phyloP scores from a whole-genome alignment of 108 stramenopile genomes.

The Skeletonema costatum region DNA sequence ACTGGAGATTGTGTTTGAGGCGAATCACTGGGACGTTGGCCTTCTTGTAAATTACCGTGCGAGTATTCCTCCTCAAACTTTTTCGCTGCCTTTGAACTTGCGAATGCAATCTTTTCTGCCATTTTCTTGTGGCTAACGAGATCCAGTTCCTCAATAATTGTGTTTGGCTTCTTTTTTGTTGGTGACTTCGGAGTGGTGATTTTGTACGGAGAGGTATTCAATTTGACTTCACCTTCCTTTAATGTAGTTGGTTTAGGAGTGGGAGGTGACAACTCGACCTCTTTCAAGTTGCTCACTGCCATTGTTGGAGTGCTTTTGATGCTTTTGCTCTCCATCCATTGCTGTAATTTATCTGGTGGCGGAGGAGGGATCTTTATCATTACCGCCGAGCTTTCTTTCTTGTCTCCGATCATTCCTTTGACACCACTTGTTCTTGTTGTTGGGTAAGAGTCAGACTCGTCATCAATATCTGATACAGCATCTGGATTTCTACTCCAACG shows the following conservation, averaged over 20 bases:
- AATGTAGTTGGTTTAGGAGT: neutral
- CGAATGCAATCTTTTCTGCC: slow-evolving; percentile 73
- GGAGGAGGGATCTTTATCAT: slow-evolving; percentile 59
- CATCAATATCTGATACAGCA: slow-evolving; percentile 35
- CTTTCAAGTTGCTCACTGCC: neutral
- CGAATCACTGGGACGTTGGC: slow-evolving; percentile 4
- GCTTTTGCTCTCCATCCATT: slow-evolving; percentile 58
- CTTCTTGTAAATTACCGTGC: slow-evolving; percentile 7
- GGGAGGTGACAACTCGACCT: neutral
- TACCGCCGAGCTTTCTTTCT: neutral
- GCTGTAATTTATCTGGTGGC: slow-evolving; percentile 62
- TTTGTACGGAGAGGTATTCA: slow-evolving; percentile 20
- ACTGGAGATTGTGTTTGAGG: neutral
- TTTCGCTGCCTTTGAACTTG: slow-evolving; percentile 67
- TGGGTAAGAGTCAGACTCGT: slow-evolving; percentile 22
- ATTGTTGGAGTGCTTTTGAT: neutral
- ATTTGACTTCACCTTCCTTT: neutral
- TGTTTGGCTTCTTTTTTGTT: slow-evolving; percentile 28
- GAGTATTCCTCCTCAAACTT: slow-evolving; percentile 59
- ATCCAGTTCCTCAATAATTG: slow-evolving; percentile 39
- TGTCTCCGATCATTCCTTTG: neutral
- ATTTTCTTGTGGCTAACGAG: slow-evolving; percentile 46
- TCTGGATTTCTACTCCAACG: slow-evolving; percentile 33
- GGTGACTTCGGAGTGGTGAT: slow-evolving; percentile 39
- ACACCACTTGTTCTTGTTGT: neutral